Base-by-base conservation (phyloP, 73 alveolate genomes). In the Tetrahymena elliotti region DNA sequence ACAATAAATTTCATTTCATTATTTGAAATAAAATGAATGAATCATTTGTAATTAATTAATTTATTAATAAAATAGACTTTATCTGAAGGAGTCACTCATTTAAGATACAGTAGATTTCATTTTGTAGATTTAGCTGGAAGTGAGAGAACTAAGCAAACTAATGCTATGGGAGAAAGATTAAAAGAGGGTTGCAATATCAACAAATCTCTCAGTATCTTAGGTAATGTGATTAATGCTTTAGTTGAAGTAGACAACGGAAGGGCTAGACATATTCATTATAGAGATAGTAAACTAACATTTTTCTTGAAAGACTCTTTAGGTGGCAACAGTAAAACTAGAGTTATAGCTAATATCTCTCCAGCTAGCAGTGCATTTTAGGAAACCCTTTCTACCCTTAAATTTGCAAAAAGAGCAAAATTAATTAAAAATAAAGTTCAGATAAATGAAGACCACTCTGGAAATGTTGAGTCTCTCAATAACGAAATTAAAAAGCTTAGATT, bases 101-200 rank as follows among this genome's bases (percentile, higher is more conserved):
- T 96, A 84, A 97, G 97, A 97, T 97, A 96, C 37, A 99, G 99
- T 11, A 96, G 99, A 95, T 98, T 99, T 83, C 99, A 98, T 93
- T 98, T 99, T 95, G 99, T 99, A 11, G 99, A 99, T 97, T 96
- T 99, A 95, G 99, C 99, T 11, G 99, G 99, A 38, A 97, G 99
- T 97, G 99, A 99, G 96, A 99, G 99, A 95, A 97, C 98, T 33
- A 98, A 99, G 92, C 97, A 98, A 93, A 97, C 99, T 41, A 98
- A 99, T 34, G 99, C 99, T 83, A 93, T 97, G 54, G 99, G 98
- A 3, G 98, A 97, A 82, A 97, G 98, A 34, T 96, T 98, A 37
- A 97, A 98, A 93, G 99, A 99, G 97, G 99, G 99, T n/a, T 98
- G 99, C 83, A 97, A 97, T 54, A 99, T 99, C 82, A 99, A 99